phyloP scores from a whole-genome alignment of 2,329 filamentous ascomycete species.

The Fusarium ramigenum region DNA sequence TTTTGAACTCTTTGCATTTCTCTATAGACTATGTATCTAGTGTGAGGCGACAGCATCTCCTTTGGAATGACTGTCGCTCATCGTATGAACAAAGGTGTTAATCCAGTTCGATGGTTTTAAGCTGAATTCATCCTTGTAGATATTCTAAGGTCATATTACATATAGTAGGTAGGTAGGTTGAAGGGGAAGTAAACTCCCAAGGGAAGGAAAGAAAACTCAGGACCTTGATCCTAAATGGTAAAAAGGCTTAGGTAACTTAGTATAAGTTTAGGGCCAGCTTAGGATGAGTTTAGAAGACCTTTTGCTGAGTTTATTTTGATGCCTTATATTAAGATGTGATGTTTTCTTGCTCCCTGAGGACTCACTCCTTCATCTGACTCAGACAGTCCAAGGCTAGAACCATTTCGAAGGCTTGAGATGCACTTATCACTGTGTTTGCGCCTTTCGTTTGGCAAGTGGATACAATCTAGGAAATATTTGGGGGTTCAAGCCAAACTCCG shows the following conservation, averaged over 20 bases:
- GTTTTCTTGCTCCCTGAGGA: background rate
- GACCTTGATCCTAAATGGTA: background rate
- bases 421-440: background rate
- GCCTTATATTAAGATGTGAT: background rate
- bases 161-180: background rate
- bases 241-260: background rate
- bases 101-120: background rate
- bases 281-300: background rate
- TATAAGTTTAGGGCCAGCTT: background rate
- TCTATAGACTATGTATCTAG: background rate
- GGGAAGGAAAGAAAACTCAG: background rate
- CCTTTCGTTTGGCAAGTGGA: constrained; percentile 18
- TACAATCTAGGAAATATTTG: background rate
- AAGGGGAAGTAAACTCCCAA: background rate
- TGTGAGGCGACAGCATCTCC: background rate
- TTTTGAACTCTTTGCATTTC: background rate
- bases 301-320: background rate
- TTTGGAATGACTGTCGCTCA: background rate
- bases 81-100: background rate
- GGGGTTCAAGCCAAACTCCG: background rate
- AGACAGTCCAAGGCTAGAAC: background rate
- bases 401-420: constrained; percentile 3
- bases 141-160: background rate
- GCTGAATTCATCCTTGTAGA: background rate
- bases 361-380: background rate